A percentile compares a stretch with the other conserved stretches of the same genome.
Conservation (phyloP, 331 rosid species). For the Acacia concinna region DNA sequence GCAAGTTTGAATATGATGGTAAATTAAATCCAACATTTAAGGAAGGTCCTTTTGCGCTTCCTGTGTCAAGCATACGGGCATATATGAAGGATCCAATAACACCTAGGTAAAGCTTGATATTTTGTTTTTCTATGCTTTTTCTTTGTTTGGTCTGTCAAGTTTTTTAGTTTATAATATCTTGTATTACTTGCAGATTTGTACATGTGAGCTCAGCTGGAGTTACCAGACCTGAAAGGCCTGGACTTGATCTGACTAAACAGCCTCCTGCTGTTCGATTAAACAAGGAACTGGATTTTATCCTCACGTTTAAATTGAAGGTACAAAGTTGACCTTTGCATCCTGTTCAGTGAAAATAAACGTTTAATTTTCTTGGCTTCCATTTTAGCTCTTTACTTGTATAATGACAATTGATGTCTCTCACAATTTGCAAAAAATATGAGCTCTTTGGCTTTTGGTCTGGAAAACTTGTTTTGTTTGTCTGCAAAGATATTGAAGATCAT, state of each 20-base stretch:
- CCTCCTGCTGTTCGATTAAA: conserved; percentile 96
- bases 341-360: conserved; percentile 2
- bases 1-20: conserved; percentile 95
- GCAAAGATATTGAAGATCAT: neutral
- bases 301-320: conserved; percentile 90
- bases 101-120: conserved; percentile 56
- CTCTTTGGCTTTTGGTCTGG: conserved; percentile 14
- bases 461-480: conserved; percentile 18
- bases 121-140: conserved; percentile 14
- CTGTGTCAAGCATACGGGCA: conserved; percentile 71
- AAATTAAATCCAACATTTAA: conserved; percentile 75
- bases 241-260: conserved; percentile 91
- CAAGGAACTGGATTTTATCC: conserved; percentile 80
- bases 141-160: conserved; percentile 11
- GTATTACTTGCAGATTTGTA: conserved; percentile 63
- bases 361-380: conserved; percentile 6
- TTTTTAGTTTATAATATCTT: conserved; percentile 10
- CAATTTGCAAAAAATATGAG: neutral
- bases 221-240: conserved; percentile 89
- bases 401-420: neutral
- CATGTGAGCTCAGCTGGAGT: conserved; percentile 96
- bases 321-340: conserved; percentile 28
- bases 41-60: conserved; percentile 90
- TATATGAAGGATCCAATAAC: conserved; percentile 73
- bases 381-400: neutral